Evolutionary conservation across 2,329 filamentous ascomycete genomes (phyloP).

Genomic region (Aphanocladium album): DNA sequence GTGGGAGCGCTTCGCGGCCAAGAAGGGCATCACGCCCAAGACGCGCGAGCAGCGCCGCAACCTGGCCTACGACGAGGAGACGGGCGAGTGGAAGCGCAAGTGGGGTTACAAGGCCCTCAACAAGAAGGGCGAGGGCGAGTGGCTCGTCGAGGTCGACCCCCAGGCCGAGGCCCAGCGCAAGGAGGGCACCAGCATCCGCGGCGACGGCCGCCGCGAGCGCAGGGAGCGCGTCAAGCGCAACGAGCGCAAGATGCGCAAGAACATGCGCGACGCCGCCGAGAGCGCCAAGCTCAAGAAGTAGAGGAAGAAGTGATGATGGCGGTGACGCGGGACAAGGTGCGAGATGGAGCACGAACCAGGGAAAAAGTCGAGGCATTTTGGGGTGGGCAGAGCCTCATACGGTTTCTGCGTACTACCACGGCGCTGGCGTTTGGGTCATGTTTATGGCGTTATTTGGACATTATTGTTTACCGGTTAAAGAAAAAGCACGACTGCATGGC

Average conservation of each 20-base stretch:
- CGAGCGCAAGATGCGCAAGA: slow-evolving; percentile 64
- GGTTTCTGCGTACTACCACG: not conserved
- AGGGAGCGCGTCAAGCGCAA: slow-evolving; percentile 68
- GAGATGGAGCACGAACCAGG: not conserved
- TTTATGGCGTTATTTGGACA: not conserved
- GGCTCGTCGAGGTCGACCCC: slow-evolving; percentile 88
- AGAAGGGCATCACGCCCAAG: slow-evolving; percentile 94
- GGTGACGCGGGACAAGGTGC: not conserved
- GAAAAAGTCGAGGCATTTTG: not conserved
- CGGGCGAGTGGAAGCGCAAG: slow-evolving; percentile 83
- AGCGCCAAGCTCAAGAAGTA: slow-evolving; percentile 8
- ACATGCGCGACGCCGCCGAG: slow-evolving; percentile 45
- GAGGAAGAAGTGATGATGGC: too few relatives aligned
- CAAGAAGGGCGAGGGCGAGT: slow-evolving; percentile 76
- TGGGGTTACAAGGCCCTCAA: slow-evolving; percentile 94
- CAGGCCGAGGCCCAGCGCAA: slow-evolving; percentile 61
- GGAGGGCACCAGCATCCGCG: slow-evolving; percentile 56
- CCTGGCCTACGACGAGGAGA: slow-evolving; percentile 77
- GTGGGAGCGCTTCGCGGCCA: slow-evolving; percentile 93
- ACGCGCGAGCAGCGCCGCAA: slow-evolving; percentile 69
- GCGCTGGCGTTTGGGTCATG: slow-evolving; percentile 12
- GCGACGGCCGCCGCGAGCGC: slow-evolving; percentile 58
- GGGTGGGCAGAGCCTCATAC: not conserved
- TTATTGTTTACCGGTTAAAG: not conserved
- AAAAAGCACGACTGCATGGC: not conserved